Percentiles rank a stretch among this genome's conserved stretches.
These are phyloP conservation scores for Cladorrhinum sp. DNA, from an alignment of 2,329 filamentous ascomycete species.

Conservation along the genomic window DNA sequence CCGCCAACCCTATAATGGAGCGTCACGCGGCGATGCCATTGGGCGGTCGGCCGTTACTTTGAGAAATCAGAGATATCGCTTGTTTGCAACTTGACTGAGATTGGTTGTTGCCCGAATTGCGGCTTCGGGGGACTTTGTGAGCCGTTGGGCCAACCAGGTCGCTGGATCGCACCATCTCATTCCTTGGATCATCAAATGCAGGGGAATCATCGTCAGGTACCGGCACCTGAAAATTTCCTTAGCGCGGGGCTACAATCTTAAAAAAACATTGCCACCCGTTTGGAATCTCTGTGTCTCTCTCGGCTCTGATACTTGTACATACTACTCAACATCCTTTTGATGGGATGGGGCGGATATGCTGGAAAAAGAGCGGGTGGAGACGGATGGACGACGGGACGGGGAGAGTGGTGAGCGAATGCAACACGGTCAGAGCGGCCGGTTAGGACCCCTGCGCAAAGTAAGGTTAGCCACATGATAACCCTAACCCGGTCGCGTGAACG, in stretches of 20 bases:
- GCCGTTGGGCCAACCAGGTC: neutral
- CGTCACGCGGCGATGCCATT: conserved; percentile 1
- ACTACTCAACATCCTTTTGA: neutral
- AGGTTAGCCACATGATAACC: neutral
- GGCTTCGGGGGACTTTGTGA: too few relatives aligned
- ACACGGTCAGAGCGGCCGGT: neutral
- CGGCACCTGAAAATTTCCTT: neutral
- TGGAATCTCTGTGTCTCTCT: neutral
- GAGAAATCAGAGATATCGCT: neutral
- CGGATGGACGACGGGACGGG: neutral
- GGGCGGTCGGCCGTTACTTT: neutral
- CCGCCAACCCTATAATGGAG: neutral
- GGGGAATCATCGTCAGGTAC: neutral
- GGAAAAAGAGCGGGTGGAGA: too few relatives aligned
- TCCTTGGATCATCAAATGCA: neutral
- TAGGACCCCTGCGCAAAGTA: neutral
- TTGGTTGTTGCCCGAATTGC: neutral
- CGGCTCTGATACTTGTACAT: too few relatives aligned
- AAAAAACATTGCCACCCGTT: neutral
- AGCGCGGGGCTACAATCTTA: neutral
- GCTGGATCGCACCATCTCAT: neutral
- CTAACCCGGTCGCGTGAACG: neutral
- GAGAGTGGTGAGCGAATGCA: neutral
- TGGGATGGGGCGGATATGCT: neutral
- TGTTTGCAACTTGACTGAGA: neutral